Percentiles rank a stretch among this genome's conserved stretches.
Conservation (phyloP, 2,329 filamentous ascomycete genomes). For the Neodidymelliopsis sp. region DNA sequence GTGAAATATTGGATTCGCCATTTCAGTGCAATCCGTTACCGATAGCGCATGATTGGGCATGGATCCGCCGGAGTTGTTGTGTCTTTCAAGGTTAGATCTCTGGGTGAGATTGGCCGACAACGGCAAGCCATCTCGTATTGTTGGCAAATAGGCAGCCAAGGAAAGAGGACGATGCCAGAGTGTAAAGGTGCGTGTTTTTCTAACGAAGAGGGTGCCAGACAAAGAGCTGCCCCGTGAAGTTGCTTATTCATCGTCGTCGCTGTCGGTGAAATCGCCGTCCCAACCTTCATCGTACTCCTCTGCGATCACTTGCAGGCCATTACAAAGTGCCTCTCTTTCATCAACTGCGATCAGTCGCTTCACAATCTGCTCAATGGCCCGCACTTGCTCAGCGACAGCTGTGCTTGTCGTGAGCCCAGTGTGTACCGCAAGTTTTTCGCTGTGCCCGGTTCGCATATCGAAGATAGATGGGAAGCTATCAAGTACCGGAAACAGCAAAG, state of each 20-base stretch:
- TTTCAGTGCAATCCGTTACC: constrained; percentile 25
- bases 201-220: constrained; percentile 5
- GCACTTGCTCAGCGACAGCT: constrained; percentile 73
- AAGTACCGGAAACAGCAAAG: constrained; percentile 75
- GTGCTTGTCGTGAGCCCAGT: constrained; percentile 75
- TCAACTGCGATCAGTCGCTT: constrained; percentile 71
- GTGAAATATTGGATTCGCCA: constrained; percentile 27
- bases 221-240: constrained; percentile 1
- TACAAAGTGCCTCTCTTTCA: constrained; percentile 83
- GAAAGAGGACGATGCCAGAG: not conserved
- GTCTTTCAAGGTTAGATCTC: constrained; percentile 6
- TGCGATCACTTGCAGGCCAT: constrained; percentile 80
- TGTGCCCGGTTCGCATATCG: constrained; percentile 51
- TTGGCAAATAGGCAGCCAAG: constrained; percentile 11
- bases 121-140: constrained; percentile 20
- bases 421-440: constrained; percentile 55
- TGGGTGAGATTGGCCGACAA: constrained; percentile 18
- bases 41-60: constrained; percentile 31
- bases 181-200: constrained; percentile 23
- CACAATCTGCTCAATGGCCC: constrained; percentile 69
- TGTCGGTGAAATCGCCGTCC: constrained; percentile 68
- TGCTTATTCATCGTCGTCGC: constrained; percentile 68
- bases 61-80: constrained; percentile 10
- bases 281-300: constrained; percentile 91
- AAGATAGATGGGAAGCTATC: constrained; percentile 87